phyloP scores from a whole-genome alignment of 306 rosid genomes.

The Vigna unguiculata region DNA sequence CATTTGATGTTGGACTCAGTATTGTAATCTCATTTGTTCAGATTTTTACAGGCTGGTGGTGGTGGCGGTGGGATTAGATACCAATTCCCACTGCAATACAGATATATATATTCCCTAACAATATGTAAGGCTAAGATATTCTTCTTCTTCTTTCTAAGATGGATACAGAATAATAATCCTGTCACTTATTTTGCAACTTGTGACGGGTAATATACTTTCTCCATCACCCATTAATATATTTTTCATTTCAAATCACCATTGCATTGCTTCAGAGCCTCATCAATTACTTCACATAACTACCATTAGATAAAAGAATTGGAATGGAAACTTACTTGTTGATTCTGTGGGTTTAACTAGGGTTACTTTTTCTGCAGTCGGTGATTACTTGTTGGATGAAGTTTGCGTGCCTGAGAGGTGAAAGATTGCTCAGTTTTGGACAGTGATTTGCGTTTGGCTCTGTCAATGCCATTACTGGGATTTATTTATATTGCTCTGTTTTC shows the following conservation, averaged over 20 bases:
- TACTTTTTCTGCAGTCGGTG: neutral
- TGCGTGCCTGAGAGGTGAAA: neutral
- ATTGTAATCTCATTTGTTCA: constrained; percentile 41
- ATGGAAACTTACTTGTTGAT: neutral
- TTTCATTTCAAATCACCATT: neutral
- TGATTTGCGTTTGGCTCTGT: neutral
- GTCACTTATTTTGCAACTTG: constrained; percentile 55
- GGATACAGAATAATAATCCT: constrained; percentile 32
- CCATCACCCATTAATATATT: constrained; percentile 34
- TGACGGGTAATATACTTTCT: constrained; percentile 41
- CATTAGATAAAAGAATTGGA: neutral
- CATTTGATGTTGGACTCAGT: constrained; percentile 7
- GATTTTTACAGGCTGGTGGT: constrained; percentile 49
- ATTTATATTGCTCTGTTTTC: neutral
- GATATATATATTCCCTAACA: constrained; percentile 54
- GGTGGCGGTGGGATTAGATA: constrained; percentile 71
- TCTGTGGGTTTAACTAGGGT: neutral
- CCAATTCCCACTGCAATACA: constrained; percentile 52
- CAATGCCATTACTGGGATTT: neutral
- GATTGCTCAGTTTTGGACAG: neutral
- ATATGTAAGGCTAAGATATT: constrained; percentile 53
- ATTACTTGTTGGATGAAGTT: constrained; percentile 4
- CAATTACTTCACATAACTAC: neutral
- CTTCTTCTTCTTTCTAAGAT: constrained; percentile 44
- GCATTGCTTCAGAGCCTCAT: neutral